Conservation (phyloP, 176 grass and related monocot species). For the Pontederia paniculata region DNA sequence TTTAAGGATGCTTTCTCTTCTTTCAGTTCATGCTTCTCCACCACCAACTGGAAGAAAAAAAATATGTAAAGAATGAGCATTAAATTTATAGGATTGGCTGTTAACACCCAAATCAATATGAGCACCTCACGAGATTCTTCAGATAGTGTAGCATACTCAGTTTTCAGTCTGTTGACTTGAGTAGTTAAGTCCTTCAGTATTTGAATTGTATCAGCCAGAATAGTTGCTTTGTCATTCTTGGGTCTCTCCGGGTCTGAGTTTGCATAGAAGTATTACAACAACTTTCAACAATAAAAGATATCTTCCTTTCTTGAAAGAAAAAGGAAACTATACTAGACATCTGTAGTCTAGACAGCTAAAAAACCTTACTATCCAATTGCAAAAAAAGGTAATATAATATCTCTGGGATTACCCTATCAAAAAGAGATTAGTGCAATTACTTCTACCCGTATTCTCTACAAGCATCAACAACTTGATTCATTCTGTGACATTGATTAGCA, state of each 20-base stretch:
- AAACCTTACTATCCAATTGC: too few species aligned
- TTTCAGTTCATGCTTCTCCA: conserved; percentile 83
- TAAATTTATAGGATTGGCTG: not conserved
- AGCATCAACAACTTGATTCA: too few species aligned
- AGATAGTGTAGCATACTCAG: conserved; percentile 60
- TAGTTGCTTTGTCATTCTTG: conserved; percentile 79
- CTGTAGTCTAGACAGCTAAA: too few species aligned
- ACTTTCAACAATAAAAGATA: not conserved
- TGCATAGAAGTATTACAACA: not conserved
- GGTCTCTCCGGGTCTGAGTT: conserved; percentile 57
- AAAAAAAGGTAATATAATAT: too few species aligned
- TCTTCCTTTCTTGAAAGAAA: not conserved
- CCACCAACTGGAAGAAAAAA: conserved; percentile 46
- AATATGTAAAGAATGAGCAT: conserved; percentile 10
- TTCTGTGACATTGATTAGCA: too few species aligned
- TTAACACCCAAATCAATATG: conserved; percentile 6
- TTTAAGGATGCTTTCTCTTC: conserved; percentile 78
- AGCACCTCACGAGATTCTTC: conserved; percentile 73
- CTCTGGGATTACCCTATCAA: too few species aligned
- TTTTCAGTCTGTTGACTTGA: conserved; percentile 68
- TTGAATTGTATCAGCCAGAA: conserved; percentile 67
- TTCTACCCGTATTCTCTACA: too few species aligned
- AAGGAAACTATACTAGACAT: not conserved
- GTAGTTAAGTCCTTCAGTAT: conserved; percentile 71
- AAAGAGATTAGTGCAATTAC: too few species aligned